A percentile compares a stretch with the other conserved stretches of the same genome.
phyloP scores from a whole-genome alignment of 148 eudicot genomes.

The Rhododendron ovatum region DNA sequence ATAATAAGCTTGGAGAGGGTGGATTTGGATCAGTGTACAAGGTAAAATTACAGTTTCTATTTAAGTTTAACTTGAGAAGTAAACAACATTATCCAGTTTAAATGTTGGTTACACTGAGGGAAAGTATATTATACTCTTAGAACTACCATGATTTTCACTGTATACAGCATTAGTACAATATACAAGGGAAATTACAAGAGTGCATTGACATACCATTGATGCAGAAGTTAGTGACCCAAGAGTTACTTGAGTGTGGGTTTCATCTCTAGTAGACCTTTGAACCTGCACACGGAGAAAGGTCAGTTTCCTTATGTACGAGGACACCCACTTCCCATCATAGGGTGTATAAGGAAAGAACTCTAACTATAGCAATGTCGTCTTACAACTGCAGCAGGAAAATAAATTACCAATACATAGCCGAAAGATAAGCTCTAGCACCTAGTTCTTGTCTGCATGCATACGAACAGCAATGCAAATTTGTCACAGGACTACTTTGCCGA shows the following conservation, averaged over 20 bases:
- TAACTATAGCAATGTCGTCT: no score
- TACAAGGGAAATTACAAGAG: not conserved
- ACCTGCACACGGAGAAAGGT: not conserved
- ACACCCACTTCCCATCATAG: not conserved
- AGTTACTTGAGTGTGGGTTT: not conserved
- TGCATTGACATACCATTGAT: not conserved
- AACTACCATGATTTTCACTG: not conserved
- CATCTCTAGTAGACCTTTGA: not conserved
- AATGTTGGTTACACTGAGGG: not conserved
- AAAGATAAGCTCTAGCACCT: no score
- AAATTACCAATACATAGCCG: no score
- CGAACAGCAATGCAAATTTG: not conserved
- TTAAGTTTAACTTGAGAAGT: not conserved
- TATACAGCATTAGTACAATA: no score
- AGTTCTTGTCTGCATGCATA: not conserved
- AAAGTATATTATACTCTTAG: not conserved
- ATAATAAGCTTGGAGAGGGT: slow-evolving; percentile 24
- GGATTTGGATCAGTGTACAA: slow-evolving; percentile 30
- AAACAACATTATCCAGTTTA: not conserved
- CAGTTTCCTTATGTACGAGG: not conserved
- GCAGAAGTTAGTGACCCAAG: not conserved
- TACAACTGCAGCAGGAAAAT: no score
- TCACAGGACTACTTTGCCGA: not conserved
- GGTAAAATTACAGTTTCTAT: slow-evolving; percentile 7
- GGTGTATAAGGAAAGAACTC: not conserved